These are phyloP conservation scores for Tetrapisispora iriomotensis DNA, from an alignment of 805 yeast species.

Conservation along the genomic window DNA sequence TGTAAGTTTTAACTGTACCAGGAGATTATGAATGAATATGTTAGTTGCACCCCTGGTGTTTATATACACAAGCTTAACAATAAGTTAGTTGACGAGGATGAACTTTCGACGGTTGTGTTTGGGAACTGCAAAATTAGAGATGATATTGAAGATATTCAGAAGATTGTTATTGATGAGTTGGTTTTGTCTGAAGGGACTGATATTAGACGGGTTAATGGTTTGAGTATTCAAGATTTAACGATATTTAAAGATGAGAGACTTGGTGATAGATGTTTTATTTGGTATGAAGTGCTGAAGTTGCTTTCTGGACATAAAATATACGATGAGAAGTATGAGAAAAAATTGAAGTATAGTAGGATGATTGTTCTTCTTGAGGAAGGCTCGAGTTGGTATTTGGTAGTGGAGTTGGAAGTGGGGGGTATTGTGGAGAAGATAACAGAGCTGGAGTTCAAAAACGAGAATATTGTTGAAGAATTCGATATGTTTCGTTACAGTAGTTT, in stretches of 20 bases:
- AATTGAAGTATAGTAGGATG: slow-evolving; percentile 12
- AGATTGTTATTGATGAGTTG: slow-evolving; percentile 7
- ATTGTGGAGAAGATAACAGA: slow-evolving; percentile 19
- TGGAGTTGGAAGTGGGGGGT: slow-evolving; percentile 13
- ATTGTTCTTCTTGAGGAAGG: slow-evolving; percentile 8
- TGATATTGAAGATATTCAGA: slow-evolving; percentile 4
- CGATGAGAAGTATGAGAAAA: slow-evolving; percentile 3
- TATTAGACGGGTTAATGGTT: slow-evolving; percentile 5
- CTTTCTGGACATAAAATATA: slow-evolving; percentile 13
- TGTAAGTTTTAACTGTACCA: too few species aligned
- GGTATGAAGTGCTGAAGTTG: slow-evolving; percentile 19
- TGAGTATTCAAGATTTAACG: slow-evolving; percentile 6
- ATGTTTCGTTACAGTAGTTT: slow-evolving; percentile 16
- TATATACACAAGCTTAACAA: slow-evolving; percentile 2
- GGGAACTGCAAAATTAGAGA: not conserved
- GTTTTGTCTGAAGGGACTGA: slow-evolving; percentile 21
- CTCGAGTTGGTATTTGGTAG: slow-evolving; percentile 11
- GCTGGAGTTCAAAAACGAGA: slow-evolving; percentile 9
- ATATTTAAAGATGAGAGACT: slow-evolving; percentile 6
- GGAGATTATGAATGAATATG: slow-evolving; percentile 5
- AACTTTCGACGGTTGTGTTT: slow-evolving; percentile 7
- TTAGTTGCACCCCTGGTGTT: slow-evolving; percentile 14
- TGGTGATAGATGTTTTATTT: slow-evolving; percentile 4
- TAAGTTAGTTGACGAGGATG: slow-evolving; percentile 8
- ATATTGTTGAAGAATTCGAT: slow-evolving; percentile 15